A percentile compares a stretch with the other conserved stretches of the same genome.
Conservation (phyloP, 768 basidiomycete genomes). For the Trametes elegans region DNA sequence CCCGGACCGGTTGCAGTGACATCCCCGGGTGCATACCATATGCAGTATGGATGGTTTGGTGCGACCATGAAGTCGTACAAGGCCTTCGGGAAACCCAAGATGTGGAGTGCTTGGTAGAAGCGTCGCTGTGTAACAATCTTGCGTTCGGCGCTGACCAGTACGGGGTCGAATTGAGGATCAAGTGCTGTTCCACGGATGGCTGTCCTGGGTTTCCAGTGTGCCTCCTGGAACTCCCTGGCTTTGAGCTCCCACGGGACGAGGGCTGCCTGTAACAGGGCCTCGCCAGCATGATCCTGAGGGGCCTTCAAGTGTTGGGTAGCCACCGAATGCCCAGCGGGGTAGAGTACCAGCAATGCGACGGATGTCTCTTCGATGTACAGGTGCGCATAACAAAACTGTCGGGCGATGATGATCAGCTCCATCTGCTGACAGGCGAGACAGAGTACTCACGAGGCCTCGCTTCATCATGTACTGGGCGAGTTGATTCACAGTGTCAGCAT, state of each 20-base stretch:
- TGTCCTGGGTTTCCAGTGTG: constrained; percentile 22
- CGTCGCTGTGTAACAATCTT: constrained; percentile 9
- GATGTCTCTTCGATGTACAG: constrained; percentile 45
- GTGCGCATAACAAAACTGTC: constrained; percentile 49
- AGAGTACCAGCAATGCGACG: constrained; percentile 57
- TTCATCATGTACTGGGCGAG: constrained; percentile 47
- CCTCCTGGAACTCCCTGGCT: constrained; percentile 31
- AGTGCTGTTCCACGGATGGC: constrained; percentile 6
- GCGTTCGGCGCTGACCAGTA: not conserved
- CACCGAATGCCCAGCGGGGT: constrained; percentile 37
- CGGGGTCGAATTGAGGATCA: constrained; percentile 19
- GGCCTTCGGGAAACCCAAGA: constrained; percentile 44
- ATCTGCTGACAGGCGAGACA: not conserved
- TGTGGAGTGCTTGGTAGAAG: constrained; percentile 39
- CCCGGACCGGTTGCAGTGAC: constrained; percentile 29
- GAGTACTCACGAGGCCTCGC: constrained; percentile 42
- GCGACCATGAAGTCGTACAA: constrained; percentile 47
- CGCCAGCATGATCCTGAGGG: constrained; percentile 34
- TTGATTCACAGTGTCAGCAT: constrained; percentile 39
- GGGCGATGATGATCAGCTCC: not conserved
- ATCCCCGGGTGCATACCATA: constrained; percentile 45
- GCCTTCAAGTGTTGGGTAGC: constrained; percentile 43
- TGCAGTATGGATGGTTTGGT: constrained; percentile 39
- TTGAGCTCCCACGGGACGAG: constrained; percentile 49
- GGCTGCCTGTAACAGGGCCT: constrained; percentile 38